phyloP scores from a whole-genome alignment of 2,329 filamentous ascomycete genomes.

The Verticillium longisporum region DNA sequence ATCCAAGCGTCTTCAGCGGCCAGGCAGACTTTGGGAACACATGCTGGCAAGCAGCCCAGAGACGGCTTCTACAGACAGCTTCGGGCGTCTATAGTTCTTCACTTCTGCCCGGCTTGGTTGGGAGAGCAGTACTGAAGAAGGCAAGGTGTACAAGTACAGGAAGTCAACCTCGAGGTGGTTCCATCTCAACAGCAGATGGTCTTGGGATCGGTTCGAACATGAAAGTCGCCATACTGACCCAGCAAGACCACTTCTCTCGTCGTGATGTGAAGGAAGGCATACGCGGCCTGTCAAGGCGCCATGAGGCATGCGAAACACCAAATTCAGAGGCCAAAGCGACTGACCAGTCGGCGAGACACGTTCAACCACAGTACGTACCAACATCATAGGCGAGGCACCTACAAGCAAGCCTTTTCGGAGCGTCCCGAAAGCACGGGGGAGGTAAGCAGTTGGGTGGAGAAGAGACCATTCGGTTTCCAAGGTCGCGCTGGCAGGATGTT shows the following conservation, averaged over 20 bases:
- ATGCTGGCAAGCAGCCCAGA: too few species aligned
- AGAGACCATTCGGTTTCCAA: background rate
- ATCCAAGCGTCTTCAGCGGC: background rate
- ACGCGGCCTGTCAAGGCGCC: background rate
- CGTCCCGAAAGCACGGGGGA: background rate
- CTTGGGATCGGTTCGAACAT: too few species aligned
- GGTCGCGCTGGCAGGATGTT: background rate
- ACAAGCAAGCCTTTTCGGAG: background rate
- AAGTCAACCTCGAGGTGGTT: too few species aligned
- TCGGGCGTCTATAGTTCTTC: too few species aligned
- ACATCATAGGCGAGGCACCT: too few species aligned
- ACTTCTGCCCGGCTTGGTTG: too few species aligned
- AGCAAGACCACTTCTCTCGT: too few species aligned
- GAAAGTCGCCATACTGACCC: background rate
- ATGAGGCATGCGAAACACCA: background rate
- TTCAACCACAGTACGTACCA: background rate
- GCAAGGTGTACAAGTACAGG: too few species aligned
- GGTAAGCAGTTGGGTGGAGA: background rate
- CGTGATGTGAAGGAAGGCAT: background rate
- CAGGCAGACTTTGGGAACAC: background rate
- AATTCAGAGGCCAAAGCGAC: background rate
- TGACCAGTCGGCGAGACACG: background rate
- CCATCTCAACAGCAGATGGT: too few species aligned
- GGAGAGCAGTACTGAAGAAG: too few species aligned
- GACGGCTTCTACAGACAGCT: too few species aligned